Conservation (phyloP, 768 basidiomycete genomes). For the Tylopilus balloui region DNA sequence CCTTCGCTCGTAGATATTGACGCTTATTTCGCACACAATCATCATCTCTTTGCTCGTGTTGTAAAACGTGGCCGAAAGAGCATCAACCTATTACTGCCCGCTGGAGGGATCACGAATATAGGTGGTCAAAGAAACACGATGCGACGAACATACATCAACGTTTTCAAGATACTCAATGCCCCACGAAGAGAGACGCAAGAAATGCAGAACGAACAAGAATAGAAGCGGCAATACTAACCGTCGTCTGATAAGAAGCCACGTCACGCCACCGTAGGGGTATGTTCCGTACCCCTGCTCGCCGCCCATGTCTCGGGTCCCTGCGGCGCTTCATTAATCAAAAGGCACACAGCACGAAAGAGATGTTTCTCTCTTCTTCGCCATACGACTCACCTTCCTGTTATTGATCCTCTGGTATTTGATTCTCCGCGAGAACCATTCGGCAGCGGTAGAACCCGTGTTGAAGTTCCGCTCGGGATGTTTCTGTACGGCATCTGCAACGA, state of each 20-base stretch:
- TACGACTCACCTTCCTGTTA: constrained; percentile 41
- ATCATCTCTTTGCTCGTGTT: neutral
- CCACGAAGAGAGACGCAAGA: neutral
- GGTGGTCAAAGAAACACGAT: too few species aligned
- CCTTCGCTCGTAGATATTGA: too few species aligned
- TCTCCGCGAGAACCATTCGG: constrained; percentile 40
- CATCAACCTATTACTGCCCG: too few species aligned
- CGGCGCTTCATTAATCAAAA: neutral
- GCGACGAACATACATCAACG: too few species aligned
- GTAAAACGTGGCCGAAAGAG: too few species aligned
- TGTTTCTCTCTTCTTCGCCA: neutral
- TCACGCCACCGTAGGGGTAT: constrained; percentile 21
- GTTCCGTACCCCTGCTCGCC: constrained; percentile 29
- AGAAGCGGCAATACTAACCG: too few species aligned
- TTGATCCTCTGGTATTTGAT: constrained; percentile 38
- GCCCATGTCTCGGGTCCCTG: constrained; percentile 32
- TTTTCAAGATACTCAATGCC: neutral
- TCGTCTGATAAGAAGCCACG: neutral
- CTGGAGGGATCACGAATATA: too few species aligned
- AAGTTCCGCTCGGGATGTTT: constrained; percentile 36
- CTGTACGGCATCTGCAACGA: constrained; percentile 44
- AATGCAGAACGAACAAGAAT: neutral
- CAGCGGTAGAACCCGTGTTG: constrained; percentile 34
- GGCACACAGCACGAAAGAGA: neutral
- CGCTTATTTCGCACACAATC: neutral